Evolutionary conservation across 129 eudicot genomes (phyloP).

Genomic region (Cynara cardunculus): DNA sequence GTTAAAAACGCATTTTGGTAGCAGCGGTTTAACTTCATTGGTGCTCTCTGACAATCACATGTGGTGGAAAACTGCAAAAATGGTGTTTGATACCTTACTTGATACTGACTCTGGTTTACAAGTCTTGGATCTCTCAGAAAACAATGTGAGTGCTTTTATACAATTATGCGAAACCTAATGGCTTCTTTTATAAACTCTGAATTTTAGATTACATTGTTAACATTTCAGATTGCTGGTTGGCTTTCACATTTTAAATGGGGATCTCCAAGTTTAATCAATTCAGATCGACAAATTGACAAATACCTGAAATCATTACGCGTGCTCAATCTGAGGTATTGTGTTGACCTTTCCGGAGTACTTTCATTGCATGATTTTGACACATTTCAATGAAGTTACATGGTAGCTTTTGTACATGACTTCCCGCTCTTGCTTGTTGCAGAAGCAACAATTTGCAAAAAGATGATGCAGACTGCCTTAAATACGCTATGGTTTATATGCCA

Average conservation of each 20-base stretch:
- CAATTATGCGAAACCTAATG: background rate
- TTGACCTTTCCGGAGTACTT: background rate
- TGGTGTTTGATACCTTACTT: slow-evolving; percentile 53
- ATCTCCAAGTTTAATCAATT: slow-evolving; percentile 20
- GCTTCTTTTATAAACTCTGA: background rate
- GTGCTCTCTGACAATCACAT: slow-evolving; percentile 52
- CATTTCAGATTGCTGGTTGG: slow-evolving; percentile 69
- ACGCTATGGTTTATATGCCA: slow-evolving; percentile 66
- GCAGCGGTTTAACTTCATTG: slow-evolving; percentile 55
- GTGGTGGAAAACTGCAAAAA: slow-evolving; percentile 47
- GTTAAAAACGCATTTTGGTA: slow-evolving; percentile 7
- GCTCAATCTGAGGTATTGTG: slow-evolving; percentile 71
- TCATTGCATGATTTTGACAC: background rate
- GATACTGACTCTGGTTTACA: slow-evolving; percentile 56
- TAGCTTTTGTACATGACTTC: background rate
- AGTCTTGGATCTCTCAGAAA: slow-evolving; percentile 74
- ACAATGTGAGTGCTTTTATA: slow-evolving; percentile 49
- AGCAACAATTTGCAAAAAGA: slow-evolving; percentile 44
- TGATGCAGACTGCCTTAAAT: slow-evolving; percentile 61
- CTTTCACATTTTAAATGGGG: slow-evolving; percentile 65
- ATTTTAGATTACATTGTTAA: background rate
- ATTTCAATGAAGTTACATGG: background rate
- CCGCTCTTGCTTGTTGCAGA: slow-evolving; percentile 35
- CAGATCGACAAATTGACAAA: slow-evolving; percentile 31
- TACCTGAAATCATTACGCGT: slow-evolving; percentile 47